Evolutionary conservation across 1,284 basidiomycete genomes (phyloP).

Genomic region (Microbotryum violaceum): DNA sequence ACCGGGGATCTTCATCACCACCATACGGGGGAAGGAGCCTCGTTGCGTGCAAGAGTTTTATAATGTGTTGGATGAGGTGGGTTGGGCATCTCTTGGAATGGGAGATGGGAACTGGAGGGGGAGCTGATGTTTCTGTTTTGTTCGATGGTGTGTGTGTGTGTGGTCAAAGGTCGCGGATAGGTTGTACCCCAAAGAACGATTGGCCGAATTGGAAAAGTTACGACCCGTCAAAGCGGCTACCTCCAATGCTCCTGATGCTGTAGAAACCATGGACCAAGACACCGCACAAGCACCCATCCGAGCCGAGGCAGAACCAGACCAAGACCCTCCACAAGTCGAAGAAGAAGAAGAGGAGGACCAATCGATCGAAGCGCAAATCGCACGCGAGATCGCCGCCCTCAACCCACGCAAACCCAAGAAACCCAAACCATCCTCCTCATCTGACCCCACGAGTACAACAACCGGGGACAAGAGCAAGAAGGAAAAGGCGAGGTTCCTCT

Average conservation of each 20-base stretch:
- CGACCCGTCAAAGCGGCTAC: neutral
- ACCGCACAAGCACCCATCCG: neutral
- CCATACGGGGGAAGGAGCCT: conserved; percentile 23
- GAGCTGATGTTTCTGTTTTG: neutral
- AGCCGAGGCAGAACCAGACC: conserved; percentile 1
- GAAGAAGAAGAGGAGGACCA: conserved; percentile 12
- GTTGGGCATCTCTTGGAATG: neutral
- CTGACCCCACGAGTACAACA: neutral
- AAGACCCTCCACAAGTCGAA: neutral
- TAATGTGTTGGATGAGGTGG: conserved; percentile 25
- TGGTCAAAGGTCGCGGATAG: conserved; percentile 20
- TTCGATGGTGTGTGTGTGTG: neutral
- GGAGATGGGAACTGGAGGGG: too few relatives aligned
- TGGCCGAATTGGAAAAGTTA: conserved; percentile 2
- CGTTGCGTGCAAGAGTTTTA: conserved; percentile 14
- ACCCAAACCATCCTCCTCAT: neutral
- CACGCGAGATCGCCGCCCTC: conserved; percentile 16
- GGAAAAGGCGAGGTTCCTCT: conserved; percentile 18
- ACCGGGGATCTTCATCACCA: conserved; percentile 27
- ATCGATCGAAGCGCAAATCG: conserved; percentile 23
- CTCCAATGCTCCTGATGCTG: neutral
- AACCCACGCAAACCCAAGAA: conserved; percentile 5
- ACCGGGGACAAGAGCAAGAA: conserved; percentile 12
- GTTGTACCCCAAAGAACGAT: conserved; percentile 21
- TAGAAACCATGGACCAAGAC: neutral